phyloP scores from a whole-genome alignment of 257 asterid species.

The Dorcoceras hygrometricum region DNA sequence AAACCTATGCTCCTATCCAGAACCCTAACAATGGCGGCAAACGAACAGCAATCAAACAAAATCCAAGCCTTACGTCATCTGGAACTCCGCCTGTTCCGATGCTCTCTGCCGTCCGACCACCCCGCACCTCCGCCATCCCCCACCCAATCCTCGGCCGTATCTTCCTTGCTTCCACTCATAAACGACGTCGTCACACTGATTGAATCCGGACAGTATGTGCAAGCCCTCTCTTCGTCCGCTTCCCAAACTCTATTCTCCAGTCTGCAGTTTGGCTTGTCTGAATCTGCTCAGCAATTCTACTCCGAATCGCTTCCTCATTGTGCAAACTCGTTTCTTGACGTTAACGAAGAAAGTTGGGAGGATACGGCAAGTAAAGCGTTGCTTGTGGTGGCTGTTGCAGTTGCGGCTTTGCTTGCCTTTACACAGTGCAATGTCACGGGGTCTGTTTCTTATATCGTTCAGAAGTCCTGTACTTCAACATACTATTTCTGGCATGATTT shows the following conservation, averaged over 20 bases:
- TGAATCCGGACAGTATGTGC: conserved; percentile 64
- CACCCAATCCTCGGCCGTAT: conserved; percentile 22
- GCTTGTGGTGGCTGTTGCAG: conserved; percentile 68
- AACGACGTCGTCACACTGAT: conserved; percentile 45
- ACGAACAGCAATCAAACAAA: conserved; percentile 14
- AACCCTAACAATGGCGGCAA: conserved; percentile 29
- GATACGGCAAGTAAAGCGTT: conserved; percentile 45
- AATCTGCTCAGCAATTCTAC: conserved; percentile 62
- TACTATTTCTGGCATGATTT: neutral
- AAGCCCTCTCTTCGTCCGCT: conserved; percentile 58
- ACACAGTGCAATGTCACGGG: conserved; percentile 76
- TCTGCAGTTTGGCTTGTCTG: conserved; percentile 37
- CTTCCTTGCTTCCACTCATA: conserved; percentile 42
- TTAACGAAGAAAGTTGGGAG: conserved; percentile 21
- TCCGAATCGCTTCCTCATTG: conserved; percentile 50
- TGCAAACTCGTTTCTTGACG: conserved; percentile 44
- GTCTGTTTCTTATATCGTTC: conserved; percentile 30
- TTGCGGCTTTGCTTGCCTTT: conserved; percentile 74
- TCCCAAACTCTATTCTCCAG: conserved; percentile 42
- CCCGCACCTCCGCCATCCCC: conserved; percentile 26
- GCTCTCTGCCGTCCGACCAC: conserved; percentile 52
- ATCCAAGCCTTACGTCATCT: conserved; percentile 45
- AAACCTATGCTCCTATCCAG: conserved; percentile 16
- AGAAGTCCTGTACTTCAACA: conserved; percentile 8
- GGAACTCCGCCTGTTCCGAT: conserved; percentile 93